Percentiles rank a stretch among this genome's conserved stretches.
These are phyloP conservation scores for Apocynum venetum DNA, from an alignment of 257 asterid genomes.

Conservation along the genomic window DNA sequence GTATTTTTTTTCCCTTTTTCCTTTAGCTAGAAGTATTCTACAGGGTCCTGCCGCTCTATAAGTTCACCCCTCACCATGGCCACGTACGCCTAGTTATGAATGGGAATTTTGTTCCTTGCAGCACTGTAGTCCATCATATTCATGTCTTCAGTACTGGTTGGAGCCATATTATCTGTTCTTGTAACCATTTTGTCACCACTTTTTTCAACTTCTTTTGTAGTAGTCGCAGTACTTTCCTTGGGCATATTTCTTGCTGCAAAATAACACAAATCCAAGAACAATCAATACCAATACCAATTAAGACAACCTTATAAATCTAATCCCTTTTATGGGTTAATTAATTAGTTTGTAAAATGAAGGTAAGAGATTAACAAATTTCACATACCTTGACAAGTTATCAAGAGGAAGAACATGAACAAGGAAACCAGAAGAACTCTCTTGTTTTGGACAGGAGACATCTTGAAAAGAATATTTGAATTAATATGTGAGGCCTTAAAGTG, in stretches of 20 bases:
- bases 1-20: too few relatives aligned
- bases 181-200: not conserved
- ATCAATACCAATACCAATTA: not conserved
- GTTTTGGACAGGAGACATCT: constrained; percentile 6
- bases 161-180: not conserved
- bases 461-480: not conserved
- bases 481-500: not conserved
- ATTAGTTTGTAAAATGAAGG: too few relatives aligned
- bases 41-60: too few relatives aligned
- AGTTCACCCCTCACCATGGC: too few relatives aligned
- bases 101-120: constrained; percentile 9
- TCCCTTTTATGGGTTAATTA: too few relatives aligned
- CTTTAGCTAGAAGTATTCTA: too few relatives aligned
- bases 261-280: not conserved
- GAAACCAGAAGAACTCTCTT: not conserved
- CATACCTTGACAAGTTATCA: constrained; percentile 10
- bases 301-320: not conserved
- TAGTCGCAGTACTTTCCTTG: not conserved
- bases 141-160: not conserved
- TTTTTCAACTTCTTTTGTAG: not conserved
- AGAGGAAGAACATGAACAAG: constrained; percentile 8
- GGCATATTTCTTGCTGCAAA: constrained; percentile 14
- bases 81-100: not conserved
- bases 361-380: not conserved
- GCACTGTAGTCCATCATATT: constrained; percentile 10